Percentiles rank a stretch among this genome's conserved stretches.
phyloP scores from a whole-genome alignment of 2,329 filamentous ascomycete genomes.

The Cadophora luteo-olivacea region DNA sequence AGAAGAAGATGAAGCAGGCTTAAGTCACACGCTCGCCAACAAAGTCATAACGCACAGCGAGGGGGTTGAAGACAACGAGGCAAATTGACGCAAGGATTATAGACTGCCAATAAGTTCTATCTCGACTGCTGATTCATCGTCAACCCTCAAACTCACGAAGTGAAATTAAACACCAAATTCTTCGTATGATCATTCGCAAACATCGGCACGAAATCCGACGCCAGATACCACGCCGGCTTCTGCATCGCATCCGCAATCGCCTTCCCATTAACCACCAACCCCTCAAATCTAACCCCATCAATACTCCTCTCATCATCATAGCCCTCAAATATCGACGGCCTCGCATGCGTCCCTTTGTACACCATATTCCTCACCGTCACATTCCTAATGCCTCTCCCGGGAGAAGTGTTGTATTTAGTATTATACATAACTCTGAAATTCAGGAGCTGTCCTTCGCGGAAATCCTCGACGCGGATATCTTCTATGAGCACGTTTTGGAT shows the following conservation, averaged over 20 bases:
- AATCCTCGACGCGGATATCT: neutral
- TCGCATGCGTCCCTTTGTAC: neutral
- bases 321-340: neutral
- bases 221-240: constrained; percentile 42
- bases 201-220: constrained; percentile 40
- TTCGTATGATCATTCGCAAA: constrained; percentile 12
- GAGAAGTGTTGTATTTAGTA: neutral
- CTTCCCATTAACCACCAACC: neutral
- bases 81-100: too few relatives aligned
- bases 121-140: too few relatives aligned
- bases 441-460: neutral
- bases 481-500: neutral
- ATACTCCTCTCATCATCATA: neutral
- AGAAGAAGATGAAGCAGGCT: too few relatives aligned
- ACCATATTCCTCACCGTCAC: neutral
- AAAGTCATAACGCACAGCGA: too few relatives aligned
- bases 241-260: constrained; percentile 27
- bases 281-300: neutral
- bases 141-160: neutral
- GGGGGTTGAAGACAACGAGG: too few relatives aligned
- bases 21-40: too few relatives aligned
- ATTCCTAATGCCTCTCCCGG: neutral
- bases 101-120: neutral
- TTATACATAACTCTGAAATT: neutral
- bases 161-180: neutral